Evolutionary conservation across 192 early-diverging fungal species (phyloP).

Genomic region (Podila minutissima): DNA sequence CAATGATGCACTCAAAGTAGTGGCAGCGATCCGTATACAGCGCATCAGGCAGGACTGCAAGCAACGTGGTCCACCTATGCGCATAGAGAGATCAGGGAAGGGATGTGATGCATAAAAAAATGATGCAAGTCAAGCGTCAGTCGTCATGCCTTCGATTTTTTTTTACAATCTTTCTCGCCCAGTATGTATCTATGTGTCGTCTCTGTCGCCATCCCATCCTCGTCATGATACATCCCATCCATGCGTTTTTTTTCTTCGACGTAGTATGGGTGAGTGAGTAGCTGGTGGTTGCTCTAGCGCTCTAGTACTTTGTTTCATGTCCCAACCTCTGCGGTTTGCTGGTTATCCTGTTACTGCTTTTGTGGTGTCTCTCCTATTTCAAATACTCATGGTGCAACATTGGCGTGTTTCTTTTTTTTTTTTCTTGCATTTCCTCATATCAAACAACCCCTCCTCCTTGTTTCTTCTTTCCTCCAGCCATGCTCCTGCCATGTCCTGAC

Average conservation of each 20-base stretch:
- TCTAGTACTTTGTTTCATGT: not conserved
- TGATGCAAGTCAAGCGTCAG: no score
- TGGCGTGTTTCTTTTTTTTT: no score
- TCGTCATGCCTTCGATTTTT: no score
- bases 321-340: not conserved
- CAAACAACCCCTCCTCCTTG: not conserved
- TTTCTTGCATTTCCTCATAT: no score
- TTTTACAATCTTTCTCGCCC: no score
- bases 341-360: not conserved
- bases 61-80: conserved; percentile 54
- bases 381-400: no score
- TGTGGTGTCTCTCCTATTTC: not conserved
- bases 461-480: not conserved
- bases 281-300: not conserved
- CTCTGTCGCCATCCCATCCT: no score
- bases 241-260: no score
- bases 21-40: conserved; percentile 53
- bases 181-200: no score
- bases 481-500: not conserved
- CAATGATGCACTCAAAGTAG: conserved; percentile 59
- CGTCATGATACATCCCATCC: no score
- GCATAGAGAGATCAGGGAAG: not conserved
- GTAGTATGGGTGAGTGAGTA: no score
- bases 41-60: conserved; percentile 41
- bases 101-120: no score